These are phyloP conservation scores for Nepenthes alata DNA, from an alignment of 179 eudicot species.

Conservation along the genomic window DNA sequence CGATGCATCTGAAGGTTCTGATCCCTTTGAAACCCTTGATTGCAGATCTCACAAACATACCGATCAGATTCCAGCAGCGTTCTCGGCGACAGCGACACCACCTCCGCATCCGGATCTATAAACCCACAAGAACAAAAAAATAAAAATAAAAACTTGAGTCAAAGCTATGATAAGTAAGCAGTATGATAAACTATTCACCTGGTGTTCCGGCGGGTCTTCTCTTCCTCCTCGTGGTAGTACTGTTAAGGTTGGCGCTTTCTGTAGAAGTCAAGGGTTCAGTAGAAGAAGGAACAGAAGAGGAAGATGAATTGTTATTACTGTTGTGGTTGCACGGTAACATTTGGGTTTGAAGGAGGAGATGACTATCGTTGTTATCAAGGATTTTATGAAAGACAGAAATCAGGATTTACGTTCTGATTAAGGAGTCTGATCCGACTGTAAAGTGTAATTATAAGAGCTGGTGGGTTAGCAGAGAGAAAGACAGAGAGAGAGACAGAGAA, in stretches of 20 bases:
- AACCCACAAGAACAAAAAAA: background rate
- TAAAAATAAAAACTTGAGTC: background rate
- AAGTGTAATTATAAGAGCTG: conserved; percentile 7
- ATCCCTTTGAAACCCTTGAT: conserved; percentile 90
- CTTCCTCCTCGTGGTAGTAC: conserved; percentile 43
- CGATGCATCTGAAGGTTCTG: conserved; percentile 96
- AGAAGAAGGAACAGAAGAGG: conserved; percentile 23
- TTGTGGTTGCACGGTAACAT: background rate
- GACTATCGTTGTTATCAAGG: background rate
- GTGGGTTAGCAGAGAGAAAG: conserved; percentile 6
- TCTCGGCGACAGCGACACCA: conserved; percentile 73
- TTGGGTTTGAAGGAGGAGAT: too few species aligned
- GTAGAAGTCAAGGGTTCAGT: conserved; percentile 19
- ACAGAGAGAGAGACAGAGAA: conserved; percentile 1
- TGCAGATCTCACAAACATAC: conserved; percentile 93
- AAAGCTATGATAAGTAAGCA: background rate
- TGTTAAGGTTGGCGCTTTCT: conserved; percentile 1
- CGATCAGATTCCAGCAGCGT: conserved; percentile 82
- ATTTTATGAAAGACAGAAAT: background rate
- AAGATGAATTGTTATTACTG: conserved; percentile 15
- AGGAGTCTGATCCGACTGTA: background rate
- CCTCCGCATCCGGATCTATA: conserved; percentile 94
- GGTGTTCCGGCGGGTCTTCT: conserved; percentile 96
- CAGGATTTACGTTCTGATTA: background rate
- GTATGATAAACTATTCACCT: conserved; percentile 22